Percentiles rank a stretch among this genome's conserved stretches.
These are phyloP conservation scores for Meripilus lineatus DNA, from an alignment of 1,284 basidiomycete species.

Conservation along the genomic window DNA sequence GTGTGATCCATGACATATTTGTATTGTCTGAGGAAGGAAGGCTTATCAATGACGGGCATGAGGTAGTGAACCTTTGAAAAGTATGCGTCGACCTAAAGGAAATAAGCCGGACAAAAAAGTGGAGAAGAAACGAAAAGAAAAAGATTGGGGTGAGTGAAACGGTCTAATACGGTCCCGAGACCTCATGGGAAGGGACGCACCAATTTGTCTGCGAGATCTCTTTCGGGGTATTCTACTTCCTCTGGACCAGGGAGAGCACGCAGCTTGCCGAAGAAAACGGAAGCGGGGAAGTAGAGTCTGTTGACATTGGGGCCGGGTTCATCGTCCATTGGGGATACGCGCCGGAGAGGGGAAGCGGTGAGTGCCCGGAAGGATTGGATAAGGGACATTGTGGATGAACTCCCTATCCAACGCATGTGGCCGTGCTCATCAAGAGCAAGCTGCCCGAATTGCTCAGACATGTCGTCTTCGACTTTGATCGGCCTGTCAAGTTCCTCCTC, in stretches of 20 bases:
- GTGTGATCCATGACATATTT: constrained; percentile 67
- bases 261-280: constrained; percentile 84
- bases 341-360: constrained; percentile 68
- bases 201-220: constrained; percentile 79
- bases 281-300: constrained; percentile 84
- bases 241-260: constrained; percentile 78
- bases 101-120: constrained; percentile 8
- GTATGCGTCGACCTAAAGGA: constrained; percentile 75
- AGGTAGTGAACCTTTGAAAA: constrained; percentile 82
- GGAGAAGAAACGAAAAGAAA: constrained; percentile 3
- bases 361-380: constrained; percentile 82
- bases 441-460: constrained; percentile 80
- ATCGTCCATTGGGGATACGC: constrained; percentile 77
- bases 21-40: constrained; percentile 72
- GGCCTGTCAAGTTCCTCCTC: constrained; percentile 25
- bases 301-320: constrained; percentile 74
- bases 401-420: constrained; percentile 88
- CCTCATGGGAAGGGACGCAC: no score
- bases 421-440: constrained; percentile 86
- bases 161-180: no score
- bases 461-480: constrained; percentile 63
- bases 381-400: constrained; percentile 86
- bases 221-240: constrained; percentile 82
- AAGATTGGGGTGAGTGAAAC: no score
- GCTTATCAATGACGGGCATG: constrained; percentile 81